Conservation (phyloP, 2,329 filamentous ascomycete species). For the Aspergillus transmontanensis region DNA sequence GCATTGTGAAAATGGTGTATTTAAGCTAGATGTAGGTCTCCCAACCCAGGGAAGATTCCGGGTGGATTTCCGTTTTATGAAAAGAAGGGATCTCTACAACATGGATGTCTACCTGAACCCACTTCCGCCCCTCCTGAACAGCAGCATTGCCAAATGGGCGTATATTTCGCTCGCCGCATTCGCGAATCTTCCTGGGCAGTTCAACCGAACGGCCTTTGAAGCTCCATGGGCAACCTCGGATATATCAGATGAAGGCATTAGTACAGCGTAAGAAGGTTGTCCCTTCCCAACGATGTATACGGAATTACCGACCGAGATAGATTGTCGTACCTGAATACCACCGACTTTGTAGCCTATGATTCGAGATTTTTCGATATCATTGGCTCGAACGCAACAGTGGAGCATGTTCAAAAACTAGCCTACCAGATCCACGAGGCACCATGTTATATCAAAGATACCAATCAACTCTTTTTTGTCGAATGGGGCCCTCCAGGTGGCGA, state of each 20-base stretch:
- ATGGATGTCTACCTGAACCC: slow-evolving; percentile 10
- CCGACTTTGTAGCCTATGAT: slow-evolving; percentile 18
- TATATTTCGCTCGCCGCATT: slow-evolving; percentile 13
- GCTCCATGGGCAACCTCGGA: slow-evolving; percentile 12
- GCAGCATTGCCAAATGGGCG: slow-evolving; percentile 14
- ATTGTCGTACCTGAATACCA: slow-evolving; percentile 8
- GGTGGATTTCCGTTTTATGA: background rate
- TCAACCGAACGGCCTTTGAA: slow-evolving; percentile 13
- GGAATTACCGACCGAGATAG: background rate
- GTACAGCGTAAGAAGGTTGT: background rate
- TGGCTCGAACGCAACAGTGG: slow-evolving; percentile 12
- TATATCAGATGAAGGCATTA: background rate
- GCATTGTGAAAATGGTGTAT: background rate
- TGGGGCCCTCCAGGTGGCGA: slow-evolving; percentile 17
- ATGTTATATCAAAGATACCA: slow-evolving; percentile 13
- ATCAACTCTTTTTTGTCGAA: slow-evolving; percentile 18
- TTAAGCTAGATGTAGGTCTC: background rate
- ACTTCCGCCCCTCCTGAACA: slow-evolving; percentile 7
- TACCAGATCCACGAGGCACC: slow-evolving; percentile 14
- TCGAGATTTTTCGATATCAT: slow-evolving; percentile 14
- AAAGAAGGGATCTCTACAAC: background rate
- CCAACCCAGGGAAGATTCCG: rapidly evolving
- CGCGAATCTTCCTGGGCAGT: slow-evolving; percentile 10
- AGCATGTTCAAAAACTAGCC: slow-evolving; percentile 14
- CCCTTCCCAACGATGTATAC: background rate